Conservation (phyloP, 1,284 basidiomycete species). For the Taiwanofungus camphoratus region DNA sequence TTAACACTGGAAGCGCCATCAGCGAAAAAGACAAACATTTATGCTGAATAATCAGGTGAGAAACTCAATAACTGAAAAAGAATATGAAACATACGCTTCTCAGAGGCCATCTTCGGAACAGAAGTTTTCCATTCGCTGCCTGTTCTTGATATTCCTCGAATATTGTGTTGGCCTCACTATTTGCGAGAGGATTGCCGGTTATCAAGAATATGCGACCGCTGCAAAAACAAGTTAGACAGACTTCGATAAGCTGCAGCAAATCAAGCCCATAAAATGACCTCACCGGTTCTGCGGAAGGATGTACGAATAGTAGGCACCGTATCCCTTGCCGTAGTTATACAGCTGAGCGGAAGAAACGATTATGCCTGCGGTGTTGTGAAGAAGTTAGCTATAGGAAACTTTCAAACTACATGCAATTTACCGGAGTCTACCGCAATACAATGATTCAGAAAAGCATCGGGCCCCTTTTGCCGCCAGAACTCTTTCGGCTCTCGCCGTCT, state of each 20-base stretch:
- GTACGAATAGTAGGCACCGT: slow-evolving; percentile 20
- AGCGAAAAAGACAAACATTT: slow-evolving; percentile 40
- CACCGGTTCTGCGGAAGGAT: slow-evolving; percentile 46
- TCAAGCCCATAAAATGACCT: slow-evolving; percentile 5
- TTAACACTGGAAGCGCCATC: too few relatives aligned
- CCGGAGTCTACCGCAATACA: slow-evolving; percentile 19
- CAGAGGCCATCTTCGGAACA: slow-evolving; percentile 65
- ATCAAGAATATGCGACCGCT: slow-evolving; percentile 66
- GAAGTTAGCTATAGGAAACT: neutral
- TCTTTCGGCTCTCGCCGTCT: slow-evolving; percentile 33
- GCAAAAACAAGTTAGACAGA: slow-evolving; percentile 2
- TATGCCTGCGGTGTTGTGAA: slow-evolving; percentile 11
- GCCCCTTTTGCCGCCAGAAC: slow-evolving; percentile 31
- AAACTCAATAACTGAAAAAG: neutral
- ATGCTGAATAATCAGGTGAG: slow-evolving; percentile 38
- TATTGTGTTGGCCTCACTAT: slow-evolving; percentile 44
- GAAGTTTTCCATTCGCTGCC: slow-evolving; percentile 45
- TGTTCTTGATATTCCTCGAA: slow-evolving; percentile 61
- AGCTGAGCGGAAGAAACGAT: neutral
- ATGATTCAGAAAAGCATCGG: slow-evolving; percentile 15
- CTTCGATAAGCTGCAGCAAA: neutral
- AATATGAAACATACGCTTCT: slow-evolving; percentile 37
- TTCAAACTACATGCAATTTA: slow-evolving; percentile 3
- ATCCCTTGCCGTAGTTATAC: neutral
- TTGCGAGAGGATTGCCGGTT: slow-evolving; percentile 33